Conservation (phyloP, 2,329 filamentous ascomycete species). For the Coniochaeta sp. region DNA sequence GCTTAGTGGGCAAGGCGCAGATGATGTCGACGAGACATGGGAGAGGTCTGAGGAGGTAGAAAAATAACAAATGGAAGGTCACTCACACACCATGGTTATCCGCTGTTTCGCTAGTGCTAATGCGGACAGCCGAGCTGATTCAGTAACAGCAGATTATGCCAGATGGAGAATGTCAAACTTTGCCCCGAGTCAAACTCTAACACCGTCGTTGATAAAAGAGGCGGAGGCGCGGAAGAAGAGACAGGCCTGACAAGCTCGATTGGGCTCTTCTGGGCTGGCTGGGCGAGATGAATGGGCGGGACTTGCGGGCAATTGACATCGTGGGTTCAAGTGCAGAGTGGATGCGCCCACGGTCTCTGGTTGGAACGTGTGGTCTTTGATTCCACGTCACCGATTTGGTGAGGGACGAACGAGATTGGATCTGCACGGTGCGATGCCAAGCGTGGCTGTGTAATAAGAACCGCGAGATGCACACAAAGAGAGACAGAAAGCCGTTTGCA, state of each 20-base stretch:
- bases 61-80: neutral
- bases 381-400: neutral
- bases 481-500: neutral
- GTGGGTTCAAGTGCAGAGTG: neutral
- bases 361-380: neutral
- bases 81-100: conserved; percentile 2
- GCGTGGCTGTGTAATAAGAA: conserved; percentile 1
- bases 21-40: neutral
- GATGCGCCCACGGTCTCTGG: neutral
- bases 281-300: too few relatives aligned
- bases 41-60: neutral
- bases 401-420: neutral
- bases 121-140: neutral
- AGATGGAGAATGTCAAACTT: neutral
- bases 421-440: neutral
- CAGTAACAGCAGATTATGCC: neutral
- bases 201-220: too few relatives aligned
- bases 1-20: neutral
- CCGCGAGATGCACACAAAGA: neutral
- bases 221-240: too few relatives aligned
- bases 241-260: too few relatives aligned
- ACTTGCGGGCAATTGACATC: neutral
- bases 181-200: neutral
- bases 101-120: conserved; percentile 2
- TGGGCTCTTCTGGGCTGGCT: neutral